A percentile compares a stretch with the other conserved stretches of the same genome.
Evolutionary conservation across 2,329 filamentous ascomycete genomes (phyloP).

Genomic region (Didymella keratinophila): DNA sequence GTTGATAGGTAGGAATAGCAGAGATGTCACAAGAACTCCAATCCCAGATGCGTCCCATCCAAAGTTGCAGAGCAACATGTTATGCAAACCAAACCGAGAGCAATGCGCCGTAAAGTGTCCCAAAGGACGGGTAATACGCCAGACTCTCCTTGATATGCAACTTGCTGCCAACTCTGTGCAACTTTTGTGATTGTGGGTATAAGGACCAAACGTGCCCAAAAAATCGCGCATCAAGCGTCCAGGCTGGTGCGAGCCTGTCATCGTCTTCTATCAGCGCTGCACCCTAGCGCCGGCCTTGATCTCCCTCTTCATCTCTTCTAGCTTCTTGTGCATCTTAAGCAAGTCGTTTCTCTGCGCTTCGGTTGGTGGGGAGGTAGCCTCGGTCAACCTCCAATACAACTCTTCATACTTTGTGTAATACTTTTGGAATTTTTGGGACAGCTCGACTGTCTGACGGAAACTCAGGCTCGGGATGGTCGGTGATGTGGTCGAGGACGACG

Average conservation of each 20-base stretch:
- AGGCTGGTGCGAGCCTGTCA: constrained; percentile 6
- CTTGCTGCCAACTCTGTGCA: constrained; percentile 11
- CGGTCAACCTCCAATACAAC: constrained; percentile 59
- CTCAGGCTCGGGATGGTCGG: constrained; percentile 46
- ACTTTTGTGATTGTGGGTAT: constrained; percentile 10
- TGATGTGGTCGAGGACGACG: constrained; percentile 46
- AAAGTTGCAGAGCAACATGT: constrained; percentile 22
- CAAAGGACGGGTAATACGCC: constrained; percentile 8
- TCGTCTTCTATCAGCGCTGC: constrained; percentile 31
- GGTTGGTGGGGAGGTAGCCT: constrained; percentile 54
- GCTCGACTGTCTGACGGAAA: constrained; percentile 55
- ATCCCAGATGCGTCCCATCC: constrained; percentile 26
- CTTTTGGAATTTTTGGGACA: constrained; percentile 62
- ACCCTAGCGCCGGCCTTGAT: constrained; percentile 54
- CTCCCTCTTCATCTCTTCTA: constrained; percentile 66
- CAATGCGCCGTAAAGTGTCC: constrained; percentile 11
- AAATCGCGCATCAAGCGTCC: constrained; percentile 13
- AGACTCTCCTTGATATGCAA: constrained; percentile 16
- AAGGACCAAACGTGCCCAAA: constrained; percentile 1
- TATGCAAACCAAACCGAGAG: constrained; percentile 19
- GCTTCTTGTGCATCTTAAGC: constrained; percentile 61
- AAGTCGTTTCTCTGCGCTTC: constrained; percentile 61
- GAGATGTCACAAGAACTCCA: constrained; percentile 24
- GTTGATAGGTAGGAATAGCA: constrained; percentile 14
- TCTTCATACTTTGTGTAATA: constrained; percentile 66